A percentile compares a stretch with the other conserved stretches of the same genome.
Evolutionary conservation across 1,284 basidiomycete species (phyloP).

Genomic region (Stygiomarasmius scandens): DNA sequence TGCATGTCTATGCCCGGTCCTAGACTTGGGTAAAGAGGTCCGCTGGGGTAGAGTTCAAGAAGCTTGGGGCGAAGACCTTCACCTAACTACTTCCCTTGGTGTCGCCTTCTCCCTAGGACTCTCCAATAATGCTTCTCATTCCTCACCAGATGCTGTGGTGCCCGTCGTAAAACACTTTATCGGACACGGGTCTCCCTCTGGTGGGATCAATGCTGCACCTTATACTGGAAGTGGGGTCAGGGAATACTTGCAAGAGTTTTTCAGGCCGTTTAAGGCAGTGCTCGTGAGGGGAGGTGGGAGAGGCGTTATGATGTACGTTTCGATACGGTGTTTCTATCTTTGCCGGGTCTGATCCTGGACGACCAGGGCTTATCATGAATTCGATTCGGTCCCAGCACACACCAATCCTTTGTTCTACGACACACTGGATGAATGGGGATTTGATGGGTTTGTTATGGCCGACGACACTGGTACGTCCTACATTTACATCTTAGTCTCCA

Average conservation of each 20-base stretch:
- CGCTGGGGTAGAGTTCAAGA: constrained; percentile 33
- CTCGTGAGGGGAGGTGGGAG: constrained; percentile 28
- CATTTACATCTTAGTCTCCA: neutral
- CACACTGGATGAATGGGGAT: constrained; percentile 29
- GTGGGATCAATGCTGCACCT: constrained; percentile 31
- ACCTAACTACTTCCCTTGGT: constrained; percentile 30
- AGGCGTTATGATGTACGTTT: constrained; percentile 31
- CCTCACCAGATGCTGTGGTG: constrained; percentile 31
- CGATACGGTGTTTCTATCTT: neutral
- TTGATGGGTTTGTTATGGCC: constrained; percentile 29
- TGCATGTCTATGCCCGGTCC: constrained; percentile 31
- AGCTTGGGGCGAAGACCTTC: constrained; percentile 30
- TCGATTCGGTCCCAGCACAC: constrained; percentile 28
- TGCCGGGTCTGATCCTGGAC: neutral
- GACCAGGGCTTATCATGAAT: constrained; percentile 29
- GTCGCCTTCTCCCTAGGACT: constrained; percentile 29
- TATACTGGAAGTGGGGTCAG: constrained; percentile 29
- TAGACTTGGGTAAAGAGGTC: constrained; percentile 32
- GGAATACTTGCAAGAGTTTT: constrained; percentile 30
- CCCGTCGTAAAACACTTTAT: constrained; percentile 36
- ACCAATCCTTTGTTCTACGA: constrained; percentile 29
- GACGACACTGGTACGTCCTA: constrained; percentile 25
- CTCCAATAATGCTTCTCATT: constrained; percentile 28
- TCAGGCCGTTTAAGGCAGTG: constrained; percentile 32
- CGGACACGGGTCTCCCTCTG: constrained; percentile 29